phyloP scores from a whole-genome alignment of 371 early-diverging fungal genomes.

The Dinochytrium kinnereticum region DNA sequence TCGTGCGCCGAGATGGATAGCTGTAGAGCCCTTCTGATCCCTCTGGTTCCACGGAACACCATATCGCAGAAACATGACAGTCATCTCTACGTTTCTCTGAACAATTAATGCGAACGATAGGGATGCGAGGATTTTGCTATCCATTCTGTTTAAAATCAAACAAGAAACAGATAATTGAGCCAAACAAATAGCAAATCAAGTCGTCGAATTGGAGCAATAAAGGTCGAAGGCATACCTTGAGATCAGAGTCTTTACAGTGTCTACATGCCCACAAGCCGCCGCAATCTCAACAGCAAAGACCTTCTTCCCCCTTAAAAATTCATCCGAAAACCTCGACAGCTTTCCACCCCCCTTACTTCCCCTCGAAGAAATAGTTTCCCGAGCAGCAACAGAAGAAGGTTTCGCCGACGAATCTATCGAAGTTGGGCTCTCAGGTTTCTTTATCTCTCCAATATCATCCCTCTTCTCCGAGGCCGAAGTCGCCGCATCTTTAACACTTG shows the following conservation, averaged over 20 bases:
- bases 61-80: conserved; percentile 29
- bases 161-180: too few relatives aligned
- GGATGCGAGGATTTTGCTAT: conserved; percentile 25
- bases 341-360: conserved; percentile 1
- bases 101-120: conserved; percentile 42
- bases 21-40: conserved; percentile 39
- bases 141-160: too few relatives aligned
- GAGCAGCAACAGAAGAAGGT: neutral
- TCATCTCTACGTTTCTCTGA: conserved; percentile 35
- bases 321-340: conserved; percentile 19
- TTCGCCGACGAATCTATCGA: neutral
- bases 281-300: conserved; percentile 49
- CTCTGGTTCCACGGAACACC: conserved; percentile 39
- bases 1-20: conserved; percentile 47
- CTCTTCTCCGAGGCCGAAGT: neutral
- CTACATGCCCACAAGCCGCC: conserved; percentile 36
- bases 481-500: neutral
- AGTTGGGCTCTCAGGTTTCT: neutral
- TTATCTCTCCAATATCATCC: neutral
- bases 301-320: conserved; percentile 32
- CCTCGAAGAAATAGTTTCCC: neutral
- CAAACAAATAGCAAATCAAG: neutral
- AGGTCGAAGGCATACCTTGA: conserved; percentile 31
- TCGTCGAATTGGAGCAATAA: neutral
- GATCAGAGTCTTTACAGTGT: conserved; percentile 34